A percentile compares a stretch with the other conserved stretches of the same genome.
phyloP scores from a whole-genome alignment of 495 filamentous ascomycete genomes.

The Penicillium herquei region DNA sequence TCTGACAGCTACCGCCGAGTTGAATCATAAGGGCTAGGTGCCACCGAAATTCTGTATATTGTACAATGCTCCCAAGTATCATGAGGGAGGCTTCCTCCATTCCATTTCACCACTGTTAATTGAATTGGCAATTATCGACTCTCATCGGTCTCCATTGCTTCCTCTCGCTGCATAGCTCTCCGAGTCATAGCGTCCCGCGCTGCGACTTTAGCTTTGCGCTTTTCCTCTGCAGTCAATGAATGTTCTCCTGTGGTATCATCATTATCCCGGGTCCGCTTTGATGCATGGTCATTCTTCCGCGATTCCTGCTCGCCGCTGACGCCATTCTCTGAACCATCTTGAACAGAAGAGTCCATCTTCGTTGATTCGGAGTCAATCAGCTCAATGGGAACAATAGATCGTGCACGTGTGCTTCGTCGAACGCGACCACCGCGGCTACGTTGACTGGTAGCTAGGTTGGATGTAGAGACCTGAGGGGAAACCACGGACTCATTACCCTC shows the following conservation, averaged over 20 bases:
- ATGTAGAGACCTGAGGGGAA: not conserved
- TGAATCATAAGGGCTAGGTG: not conserved
- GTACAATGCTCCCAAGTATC: not conserved
- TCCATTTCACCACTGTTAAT: too few relatives aligned
- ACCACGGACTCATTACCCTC: not conserved
- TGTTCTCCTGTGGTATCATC: not conserved
- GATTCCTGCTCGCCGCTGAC: not conserved
- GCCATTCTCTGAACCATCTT: not conserved
- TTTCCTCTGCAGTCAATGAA: conserved; percentile 15
- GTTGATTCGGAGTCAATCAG: not conserved
- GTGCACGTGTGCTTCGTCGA: conserved; percentile 18
- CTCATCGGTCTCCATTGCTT: conserved; percentile 41
- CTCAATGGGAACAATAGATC: conserved; percentile 3
- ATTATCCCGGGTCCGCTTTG: not conserved
- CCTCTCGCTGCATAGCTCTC: conserved; percentile 44
- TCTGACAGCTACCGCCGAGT: too few relatives aligned
- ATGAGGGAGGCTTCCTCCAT: not conserved
- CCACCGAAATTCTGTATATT: not conserved
- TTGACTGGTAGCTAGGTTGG: not conserved
- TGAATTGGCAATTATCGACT: conserved; percentile 14
- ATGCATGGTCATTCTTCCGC: not conserved
- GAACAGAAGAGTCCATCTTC: not conserved
- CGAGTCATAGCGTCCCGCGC: conserved; percentile 38
- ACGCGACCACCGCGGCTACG: conserved; percentile 5
- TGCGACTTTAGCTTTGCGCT: conserved; percentile 38